Evolutionary conservation across 768 basidiomycete genomes (phyloP).

Genomic region (Leucocoprinus birnbaumii): DNA sequence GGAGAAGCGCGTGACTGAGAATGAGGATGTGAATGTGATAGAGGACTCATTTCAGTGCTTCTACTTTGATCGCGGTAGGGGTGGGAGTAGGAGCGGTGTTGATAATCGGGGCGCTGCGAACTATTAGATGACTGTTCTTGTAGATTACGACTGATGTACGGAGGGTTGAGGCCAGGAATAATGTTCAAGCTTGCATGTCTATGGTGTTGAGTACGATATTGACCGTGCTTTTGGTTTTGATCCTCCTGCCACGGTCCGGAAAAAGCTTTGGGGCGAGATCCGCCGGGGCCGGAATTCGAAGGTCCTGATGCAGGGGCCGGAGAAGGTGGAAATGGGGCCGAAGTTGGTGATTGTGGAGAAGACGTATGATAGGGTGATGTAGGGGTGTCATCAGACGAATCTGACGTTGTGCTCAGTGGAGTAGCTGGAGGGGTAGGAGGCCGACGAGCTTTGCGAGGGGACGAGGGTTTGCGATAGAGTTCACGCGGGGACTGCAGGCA

Average conservation of each 20-base stretch:
- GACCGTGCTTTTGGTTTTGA: conserved; percentile 1
- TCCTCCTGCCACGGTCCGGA: not conserved
- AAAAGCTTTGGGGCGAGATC: conserved; percentile 7
- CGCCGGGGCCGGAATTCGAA: conserved; percentile 3
- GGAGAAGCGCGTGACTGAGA: conserved; percentile 10
- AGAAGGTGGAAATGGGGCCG: conserved; percentile 5
- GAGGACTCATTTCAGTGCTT: conserved; percentile 1
- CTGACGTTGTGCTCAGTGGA: conserved; percentile 1
- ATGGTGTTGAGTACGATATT: not conserved
- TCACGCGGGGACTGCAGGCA: conserved; percentile 9
- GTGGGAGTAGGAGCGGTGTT: not conserved
- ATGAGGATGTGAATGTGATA: conserved; percentile 2
- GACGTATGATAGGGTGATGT: conserved; percentile 3
- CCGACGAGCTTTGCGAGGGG: not conserved
- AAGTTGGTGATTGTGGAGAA: not conserved
- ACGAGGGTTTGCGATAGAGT: not conserved
- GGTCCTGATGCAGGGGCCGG: conserved; percentile 1
- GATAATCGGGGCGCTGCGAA: conserved; percentile 1
- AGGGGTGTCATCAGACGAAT: not conserved
- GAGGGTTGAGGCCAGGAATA: conserved; percentile 3
- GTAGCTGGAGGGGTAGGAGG: conserved; percentile 11
- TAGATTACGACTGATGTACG: conserved; percentile 7
- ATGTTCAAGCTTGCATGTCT: not conserved
- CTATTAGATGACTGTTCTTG: not conserved
- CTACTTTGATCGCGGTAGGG: conserved; percentile 1